Base-by-base conservation (phyloP, 371 early-diverging fungal species). In the Rhizopus microsporus region DNA sequence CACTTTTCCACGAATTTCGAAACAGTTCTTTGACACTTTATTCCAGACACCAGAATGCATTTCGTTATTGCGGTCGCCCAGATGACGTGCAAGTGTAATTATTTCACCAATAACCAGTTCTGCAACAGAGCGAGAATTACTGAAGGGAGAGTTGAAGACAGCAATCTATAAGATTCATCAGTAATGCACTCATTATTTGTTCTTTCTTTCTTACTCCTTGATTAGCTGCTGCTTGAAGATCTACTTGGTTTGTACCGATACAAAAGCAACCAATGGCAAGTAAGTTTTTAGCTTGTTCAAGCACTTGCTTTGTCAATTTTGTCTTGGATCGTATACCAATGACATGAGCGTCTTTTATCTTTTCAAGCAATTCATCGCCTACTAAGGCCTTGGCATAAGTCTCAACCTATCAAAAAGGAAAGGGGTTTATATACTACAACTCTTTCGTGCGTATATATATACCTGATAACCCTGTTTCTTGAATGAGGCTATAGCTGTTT, bases 171-270 rank as follows among this genome's bases (percentile, higher is more conserved):
- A 7, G 30, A 10, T 37, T 83, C 23, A 23, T 23, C 23, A 23
- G 23, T 23, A 23, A 23, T 23, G 23, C 2, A 2, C 23, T 23
- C 23, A 23, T 23, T 23, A 23, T 23, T 23, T 23, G 23, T 23
- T 23, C 23, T 23, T 23, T 23, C 23, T 23, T 23, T 23, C 85
- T 82, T 80, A 93, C 91, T 51, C 96, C 97, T 60, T 88, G 81
- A 13, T 77, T 72, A 10, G 96, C 88, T 47, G 98, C 97, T 62
- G 83, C 77, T 50, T 86, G 86, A 32, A 97, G 78, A 71, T 97
- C 93, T 33, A 98, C 97, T 73, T 97, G 96, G 77, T 97, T 97
- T 34, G 97, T 96, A 47, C 97, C 97, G 67, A 97, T 97, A 77
- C 98, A 98, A 86, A 98, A 98, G 71, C 98, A 98, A 29, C 98